Base-by-base conservation (phyloP, 805 yeast species). In the Starmerella vitae region DNA sequence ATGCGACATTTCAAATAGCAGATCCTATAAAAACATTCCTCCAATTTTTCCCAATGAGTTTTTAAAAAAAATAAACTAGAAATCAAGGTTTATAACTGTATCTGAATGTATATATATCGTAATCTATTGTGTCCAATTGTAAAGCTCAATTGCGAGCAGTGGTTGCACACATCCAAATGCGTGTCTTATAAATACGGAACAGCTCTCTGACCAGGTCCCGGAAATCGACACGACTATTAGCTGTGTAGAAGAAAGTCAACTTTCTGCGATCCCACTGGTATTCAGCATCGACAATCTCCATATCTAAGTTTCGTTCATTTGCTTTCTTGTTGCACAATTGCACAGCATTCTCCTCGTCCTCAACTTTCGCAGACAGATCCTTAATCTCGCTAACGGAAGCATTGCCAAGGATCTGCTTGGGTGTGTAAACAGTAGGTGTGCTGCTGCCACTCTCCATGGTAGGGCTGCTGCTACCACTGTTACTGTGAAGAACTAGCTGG, bases 161-260 rank as follows among this genome's bases (percentile, higher is more conserved):
- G 13, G 48, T 80, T 3, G 84, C 83, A 60, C 88, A 79, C 91
- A 81, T 78, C 93, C 93, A 81, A 52, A 79, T 79, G 48, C 91
- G 65, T 3, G 88, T 79, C 61, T 80, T 79, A 66, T 78, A 80
- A 36, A 75, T 70, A 43, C 81, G 64, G 61, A 79, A 79, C 41
- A 79, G 63, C 47, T 80, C 91, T 33, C 80, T 68, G 7, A 79
- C 85, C 55, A 80, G 67, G 47, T 78, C 85, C 45, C 91, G 64
- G 56, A 79, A 79, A 57, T 81, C 93, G 40, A 81, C 77, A 46
- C 93, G 65, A 47, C 72, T 71, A 37, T 65, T 64, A 38, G 77
- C 72, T n/a, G 55, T 52, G 57, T 78, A 78, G 60, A 79, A 81
- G 55, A 81, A 79, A 12, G 84, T 81, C 53, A 81, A 70, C 61